Conservation (phyloP, 2,329 filamentous ascomycete genomes). For the Botryotinia calthae region DNA sequence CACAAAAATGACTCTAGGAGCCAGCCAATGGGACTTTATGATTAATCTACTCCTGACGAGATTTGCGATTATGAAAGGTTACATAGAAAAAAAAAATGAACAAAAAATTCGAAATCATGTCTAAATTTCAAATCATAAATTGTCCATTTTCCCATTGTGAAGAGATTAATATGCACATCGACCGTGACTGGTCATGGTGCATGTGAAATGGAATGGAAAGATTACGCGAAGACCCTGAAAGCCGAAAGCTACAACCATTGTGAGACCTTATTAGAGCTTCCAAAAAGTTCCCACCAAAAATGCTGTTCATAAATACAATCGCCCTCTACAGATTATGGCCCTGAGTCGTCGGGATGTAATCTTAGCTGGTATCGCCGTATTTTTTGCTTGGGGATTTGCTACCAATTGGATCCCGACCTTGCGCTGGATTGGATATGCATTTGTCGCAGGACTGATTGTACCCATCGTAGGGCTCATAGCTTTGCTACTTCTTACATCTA, state of each 20-base stretch:
- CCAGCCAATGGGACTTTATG: background rate
- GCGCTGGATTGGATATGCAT: constrained; percentile 82
- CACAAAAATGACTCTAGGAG: background rate
- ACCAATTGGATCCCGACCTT: constrained; percentile 79
- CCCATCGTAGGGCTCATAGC: constrained; percentile 53
- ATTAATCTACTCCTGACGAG: background rate
- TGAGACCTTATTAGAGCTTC: constrained; percentile 22
- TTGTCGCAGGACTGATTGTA: constrained; percentile 65
- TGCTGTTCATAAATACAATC: constrained; percentile 35
- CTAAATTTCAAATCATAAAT: background rate
- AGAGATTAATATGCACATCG: background rate
- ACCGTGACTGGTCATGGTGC: constrained; percentile 7
- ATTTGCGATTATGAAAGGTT: background rate
- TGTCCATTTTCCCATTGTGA: background rate
- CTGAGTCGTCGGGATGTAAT: constrained; percentile 71
- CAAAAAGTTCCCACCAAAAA: constrained; percentile 29
- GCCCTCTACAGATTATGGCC: constrained; percentile 53
- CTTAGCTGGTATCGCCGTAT: constrained; percentile 64
- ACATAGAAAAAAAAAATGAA: background rate
- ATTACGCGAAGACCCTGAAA: constrained; percentile 27
- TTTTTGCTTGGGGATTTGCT: constrained; percentile 85
- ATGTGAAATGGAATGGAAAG: constrained; percentile 17
- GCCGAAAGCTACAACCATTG: constrained; percentile 20
- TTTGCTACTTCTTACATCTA: constrained; percentile 61
- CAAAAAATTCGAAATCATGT: background rate